phyloP scores from a whole-genome alignment of 345 rosid species.

The Alliaria petiolata region DNA sequence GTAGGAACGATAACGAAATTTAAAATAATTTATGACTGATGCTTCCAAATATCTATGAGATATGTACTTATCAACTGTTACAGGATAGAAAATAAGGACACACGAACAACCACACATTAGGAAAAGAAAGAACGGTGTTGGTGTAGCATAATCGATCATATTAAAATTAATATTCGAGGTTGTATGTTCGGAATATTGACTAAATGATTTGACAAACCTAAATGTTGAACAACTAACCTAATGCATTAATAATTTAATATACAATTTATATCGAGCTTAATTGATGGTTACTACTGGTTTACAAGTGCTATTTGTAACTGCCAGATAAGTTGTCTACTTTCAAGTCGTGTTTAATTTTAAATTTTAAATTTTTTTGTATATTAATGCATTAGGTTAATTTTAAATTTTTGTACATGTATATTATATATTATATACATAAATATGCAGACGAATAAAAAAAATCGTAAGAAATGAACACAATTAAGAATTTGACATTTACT shows the following conservation, averaged over 20 bases:
- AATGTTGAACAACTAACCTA: not conserved
- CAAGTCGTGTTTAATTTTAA: too few species aligned
- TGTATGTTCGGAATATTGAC: constrained; percentile 11
- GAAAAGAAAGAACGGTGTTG: not conserved
- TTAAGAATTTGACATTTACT: not conserved
- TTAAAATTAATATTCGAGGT: not conserved
- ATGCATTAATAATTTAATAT: not conserved
- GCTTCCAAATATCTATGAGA: constrained; percentile 3
- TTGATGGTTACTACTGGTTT: not conserved
- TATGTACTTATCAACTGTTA: constrained; percentile 14
- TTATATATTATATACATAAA: not conserved
- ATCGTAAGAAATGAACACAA: not conserved
- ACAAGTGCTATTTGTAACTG: too few species aligned
- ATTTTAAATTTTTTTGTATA: too few species aligned
- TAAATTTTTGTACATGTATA: not conserved
- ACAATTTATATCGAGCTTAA: too few species aligned
- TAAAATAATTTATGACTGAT: too few species aligned
- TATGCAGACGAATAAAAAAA: not conserved
- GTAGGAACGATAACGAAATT: constrained; percentile 19
- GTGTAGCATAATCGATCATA: constrained; percentile 7
- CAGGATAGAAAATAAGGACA: not conserved
- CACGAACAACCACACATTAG: constrained; percentile 3
- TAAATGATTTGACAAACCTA: not conserved
- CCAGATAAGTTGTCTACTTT: not conserved
- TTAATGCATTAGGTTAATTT: too few species aligned